phyloP scores from a whole-genome alignment of 1,284 basidiomycete genomes.

The Pseudomicrostroma phylloplanum region DNA sequence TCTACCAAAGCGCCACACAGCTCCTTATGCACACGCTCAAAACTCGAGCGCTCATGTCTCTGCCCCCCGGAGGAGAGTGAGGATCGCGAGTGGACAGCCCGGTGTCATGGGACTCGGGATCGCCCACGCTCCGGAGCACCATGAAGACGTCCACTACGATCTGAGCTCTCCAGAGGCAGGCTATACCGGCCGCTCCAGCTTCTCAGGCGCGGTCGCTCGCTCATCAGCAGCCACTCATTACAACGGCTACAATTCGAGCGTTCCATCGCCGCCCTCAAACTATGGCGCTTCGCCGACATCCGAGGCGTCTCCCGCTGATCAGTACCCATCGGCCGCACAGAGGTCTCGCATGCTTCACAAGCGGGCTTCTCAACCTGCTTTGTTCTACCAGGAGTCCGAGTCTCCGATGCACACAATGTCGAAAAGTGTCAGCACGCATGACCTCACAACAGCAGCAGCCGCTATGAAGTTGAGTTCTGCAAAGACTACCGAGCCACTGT shows the following conservation, averaged over 20 bases:
- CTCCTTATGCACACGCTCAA: slow-evolving; percentile 22
- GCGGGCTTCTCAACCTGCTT: slow-evolving; percentile 20
- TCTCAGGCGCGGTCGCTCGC: slow-evolving; percentile 8
- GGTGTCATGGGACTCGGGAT: slow-evolving; percentile 26
- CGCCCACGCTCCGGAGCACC: not conserved
- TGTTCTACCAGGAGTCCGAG: slow-evolving; percentile 2
- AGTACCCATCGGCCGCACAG: not conserved
- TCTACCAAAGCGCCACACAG: slow-evolving; percentile 20
- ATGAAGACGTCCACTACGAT: not conserved
- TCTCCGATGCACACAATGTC: no score
- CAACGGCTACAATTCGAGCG: slow-evolving; percentile 21
- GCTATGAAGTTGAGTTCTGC: no score
- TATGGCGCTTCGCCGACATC: slow-evolving; percentile 26
- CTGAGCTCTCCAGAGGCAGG: slow-evolving; percentile 7
- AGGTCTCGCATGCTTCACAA: slow-evolving; percentile 14
- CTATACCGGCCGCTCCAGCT: slow-evolving; percentile 15
- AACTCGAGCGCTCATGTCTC: slow-evolving; percentile 2
- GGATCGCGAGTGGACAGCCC: slow-evolving; percentile 36
- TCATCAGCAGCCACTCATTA: slow-evolving; percentile 1
- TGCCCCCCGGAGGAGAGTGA: slow-evolving; percentile 18
- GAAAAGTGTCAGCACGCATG: no score
- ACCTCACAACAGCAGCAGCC: no score
- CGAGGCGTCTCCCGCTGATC: slow-evolving; percentile 11
- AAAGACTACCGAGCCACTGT: no score
- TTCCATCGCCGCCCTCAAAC: slow-evolving; percentile 19